Percentiles rank a stretch among this genome's conserved stretches.
Evolutionary conservation across 768 basidiomycete species (phyloP).

Genomic region (Phlegmacium glaucopus): DNA sequence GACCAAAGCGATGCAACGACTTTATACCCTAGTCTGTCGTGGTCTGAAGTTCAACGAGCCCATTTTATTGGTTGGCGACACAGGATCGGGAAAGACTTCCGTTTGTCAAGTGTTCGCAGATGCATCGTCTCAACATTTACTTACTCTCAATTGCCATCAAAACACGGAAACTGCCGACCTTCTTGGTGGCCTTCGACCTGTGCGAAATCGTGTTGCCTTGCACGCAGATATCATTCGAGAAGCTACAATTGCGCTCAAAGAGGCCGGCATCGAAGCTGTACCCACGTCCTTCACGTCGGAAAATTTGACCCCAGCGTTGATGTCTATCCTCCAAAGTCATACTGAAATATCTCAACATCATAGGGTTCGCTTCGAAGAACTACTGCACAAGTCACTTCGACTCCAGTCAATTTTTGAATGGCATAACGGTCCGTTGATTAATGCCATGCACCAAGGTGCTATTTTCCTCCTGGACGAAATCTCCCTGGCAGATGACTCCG

Average conservation of each 20-base stretch:
- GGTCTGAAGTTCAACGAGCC: conserved; percentile 92
- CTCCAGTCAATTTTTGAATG: conserved; percentile 89
- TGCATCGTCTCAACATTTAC: conserved; percentile 53
- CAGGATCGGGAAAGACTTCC: conserved; percentile 96
- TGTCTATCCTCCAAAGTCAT: conserved; percentile 22
- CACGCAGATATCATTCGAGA: conserved; percentile 50
- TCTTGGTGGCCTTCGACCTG: conserved; percentile 88
- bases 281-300: conserved; percentile 18
- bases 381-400: conserved; percentile 43
- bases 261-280: conserved; percentile 32
- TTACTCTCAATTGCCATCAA: conserved; percentile 91
- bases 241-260: conserved; percentile 35
- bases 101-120: conserved; percentile 89
- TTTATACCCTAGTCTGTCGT: conserved; percentile 81
- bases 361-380: conserved; percentile 32
- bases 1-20: conserved; percentile 90
- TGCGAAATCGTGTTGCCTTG: conserved; percentile 65
- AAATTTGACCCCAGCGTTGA: conserved; percentile 23
- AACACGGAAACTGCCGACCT: conserved; percentile 98
- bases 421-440: conserved; percentile 94
- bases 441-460: conserved; percentile 84
- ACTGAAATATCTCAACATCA: conserved; percentile 25
- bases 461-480: conserved; percentile 95
- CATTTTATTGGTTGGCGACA: conserved; percentile 93
- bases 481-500: conserved; percentile 96